Evolutionary conservation across 2,329 filamentous ascomycete species (phyloP), one percentile per base, ranked within the genome.

Genomic region (Venturia oleaginea): DNA sequence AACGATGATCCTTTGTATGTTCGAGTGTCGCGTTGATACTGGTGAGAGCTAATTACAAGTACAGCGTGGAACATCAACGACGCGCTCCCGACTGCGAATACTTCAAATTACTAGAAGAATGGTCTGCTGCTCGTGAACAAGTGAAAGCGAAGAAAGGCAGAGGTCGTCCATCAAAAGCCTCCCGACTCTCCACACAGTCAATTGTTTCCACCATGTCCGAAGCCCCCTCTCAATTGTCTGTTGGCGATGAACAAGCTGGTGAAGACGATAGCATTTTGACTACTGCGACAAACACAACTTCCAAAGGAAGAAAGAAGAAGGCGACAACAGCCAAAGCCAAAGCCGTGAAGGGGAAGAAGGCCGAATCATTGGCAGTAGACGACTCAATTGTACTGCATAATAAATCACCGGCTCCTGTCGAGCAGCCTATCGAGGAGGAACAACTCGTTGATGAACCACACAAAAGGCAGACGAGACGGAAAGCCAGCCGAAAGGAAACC

Each of bases 1-100:
- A 87, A 88, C 66, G 94, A 99, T 74, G 91, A 96, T 72, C 94
- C 94, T 67, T 84, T 89, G 51, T 57, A 86, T 92, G 75, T 76
- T 88, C 72, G 30, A 24, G 11, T 64, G 11, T 40, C 30, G 5
- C 19, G 4, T 43, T 7, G 51, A 8, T 17, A 17, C 27, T 15
- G 10, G n/a, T 55, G 61, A 43, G 46, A 40, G 63, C 48, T 51
- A 17, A 13, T 3, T 65, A 32, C 27, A 34, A 5, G 3, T 57
- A 19, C 30, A 57, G 51, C 93, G 90, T 72, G 87, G 94, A 99
- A 73, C 94, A 99, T 73, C 86, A 87, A 70, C 86, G 84, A 64
- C 86, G 94, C 69, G 88, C 88, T 1, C 85, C 91, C 0, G 81
- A 88, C 30, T 99, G 94, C 72, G 81, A 86, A 17, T 97, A 96